Evolutionary conservation across 441 rosid genomes (phyloP), one percentile per base, ranked within the genome.

Genomic region (Pelargonium citronellum): DNA sequence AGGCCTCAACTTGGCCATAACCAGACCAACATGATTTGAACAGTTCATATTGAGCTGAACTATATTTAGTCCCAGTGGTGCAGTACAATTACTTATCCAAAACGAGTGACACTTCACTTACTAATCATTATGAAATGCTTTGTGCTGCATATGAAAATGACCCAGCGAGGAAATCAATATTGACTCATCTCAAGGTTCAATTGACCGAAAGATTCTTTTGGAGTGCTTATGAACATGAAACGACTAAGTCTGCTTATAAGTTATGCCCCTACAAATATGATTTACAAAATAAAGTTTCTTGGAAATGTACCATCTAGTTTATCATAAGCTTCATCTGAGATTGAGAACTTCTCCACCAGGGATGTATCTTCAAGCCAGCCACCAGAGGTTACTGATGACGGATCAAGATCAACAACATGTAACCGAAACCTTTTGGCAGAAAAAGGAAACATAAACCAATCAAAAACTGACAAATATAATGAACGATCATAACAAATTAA

Each of bases 331-430:
- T 92, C 98, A 15, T 95, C 98, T 53, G 98, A 95, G 39, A 95
- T 95, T 0, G 73, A 69, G 82, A 87, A 92, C 82, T 92, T 95
- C 80, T 92, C 89, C 62, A 92, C 97, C 68, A 89, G 67, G 24
- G 97, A 92, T 22, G 96, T 92, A 68, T 95, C 97, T 75, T 95
- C 99, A 22, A 95, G 88, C 97, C 97, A 92, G 6, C 99, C 97
- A 55, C 96, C 97, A 34, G 95, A 87, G 39, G 99, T 95, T 17
- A 90, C 91, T 0, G 97, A 95, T 7, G 96, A 85, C 3, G 99
- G 97, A 47, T 95, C 98, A 71, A 87, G 85, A 82, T 95, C 99
- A 19, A 87, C 78, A 63, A 95, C 79, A 79, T 92, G 90, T 69
- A 95, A 64, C 69, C 91, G 88, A 69, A 77, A 90, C 86, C 97